Base-by-base conservation (phyloP, 1,284 basidiomycete species). In the Leccinum fallax region DNA sequence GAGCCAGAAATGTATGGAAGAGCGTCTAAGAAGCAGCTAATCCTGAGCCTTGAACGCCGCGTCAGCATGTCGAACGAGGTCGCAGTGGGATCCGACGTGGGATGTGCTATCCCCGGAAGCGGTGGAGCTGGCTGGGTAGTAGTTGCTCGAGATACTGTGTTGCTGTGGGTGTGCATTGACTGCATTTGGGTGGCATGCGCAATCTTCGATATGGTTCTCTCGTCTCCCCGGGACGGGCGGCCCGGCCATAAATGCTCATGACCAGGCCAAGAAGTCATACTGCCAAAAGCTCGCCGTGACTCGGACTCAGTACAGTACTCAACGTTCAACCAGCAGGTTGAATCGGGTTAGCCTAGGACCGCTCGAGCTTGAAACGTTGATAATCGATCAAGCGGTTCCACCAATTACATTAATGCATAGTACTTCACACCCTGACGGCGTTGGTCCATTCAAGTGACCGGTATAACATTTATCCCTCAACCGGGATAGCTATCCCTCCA, bases 201-300 rank as follows among this genome's bases (percentile, higher is more conserved):
- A 57, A 40, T 57, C 24, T 28, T 48, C 30, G 34, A 55, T 56
- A 24, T 28, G 11, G 21, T 46, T 40, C 51, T 68, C 60, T 56
- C 61, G 58, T 57, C 32, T 58, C 57, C 58, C 32, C 61, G 66
- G 64, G 40, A 48, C 26, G 58, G 28, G 52, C 63, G 60, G 61
- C n/a, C 68, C 57, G 61, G 46, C 46, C 13, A 15, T 48, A 48
- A 48, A 48, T 13, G 46, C 46, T 48, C 40, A 49, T 24, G 38
- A 24, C 26, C 21, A 53, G 36, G 46, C 16, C 13, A 32, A 51
- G 19, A 56, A 58, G 30, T 13, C 49, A 10, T 28, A 16, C 19
- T 48, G 21, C 57, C 51, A 53, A 24, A 28, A 19, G 24, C 19
- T 55, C 21, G 21, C 19, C 19, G 38, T 55, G 21, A 43, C 26